Evolutionary conservation across 2,329 filamentous ascomycete genomes (phyloP), one percentile per base, ranked within the genome.

Genomic region (Fusarium odoratissimum): DNA sequence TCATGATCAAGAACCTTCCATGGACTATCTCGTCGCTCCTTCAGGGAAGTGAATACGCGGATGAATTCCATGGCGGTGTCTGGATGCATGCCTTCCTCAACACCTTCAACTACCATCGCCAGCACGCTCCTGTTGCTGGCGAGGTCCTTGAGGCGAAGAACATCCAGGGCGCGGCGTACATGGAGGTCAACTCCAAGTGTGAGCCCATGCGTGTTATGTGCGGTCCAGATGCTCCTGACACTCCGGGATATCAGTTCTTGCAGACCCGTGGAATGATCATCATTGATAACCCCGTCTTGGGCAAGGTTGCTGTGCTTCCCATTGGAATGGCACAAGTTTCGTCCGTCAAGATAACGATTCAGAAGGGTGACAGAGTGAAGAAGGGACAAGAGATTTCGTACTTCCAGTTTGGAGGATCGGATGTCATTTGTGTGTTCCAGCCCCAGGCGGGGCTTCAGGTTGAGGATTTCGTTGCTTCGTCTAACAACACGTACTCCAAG

Each of bases 21-120:
- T 66, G 63, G 63, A 66, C 63, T 0, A 65, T 66, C 37, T 66
- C 60, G 2, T 66, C 63, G 0, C 63, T 66, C 21, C 63, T 66
- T 4, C 35, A 66, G 8, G 63, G 63, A 13, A 66, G 63, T 1
- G 19, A 48, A 2, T 48, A 65, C 3, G 60, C 60, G 0, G 31
- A 66, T 6, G 41, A 66, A 9, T 66, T 66, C 25, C 63, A 66
- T 13, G 63, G 63, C 1, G 60, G 63, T 28, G 42, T 66, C 2
- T 66, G 60, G 60, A 66, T 66, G 63, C 60, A 66, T 6, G 60
- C 60, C 4, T 66, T 66, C 19, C 60, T 66, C 13, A 66, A 66
- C 60, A 65, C 63, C 5, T 66, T 66, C 42, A 66, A 66, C 14
- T 66, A 66, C 1, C 63, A 66, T 9, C 60, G 60, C 1, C 60